Base-by-base conservation (phyloP, 192 early-diverging fungal genomes). In the Chytriomyces hyalinus region DNA sequence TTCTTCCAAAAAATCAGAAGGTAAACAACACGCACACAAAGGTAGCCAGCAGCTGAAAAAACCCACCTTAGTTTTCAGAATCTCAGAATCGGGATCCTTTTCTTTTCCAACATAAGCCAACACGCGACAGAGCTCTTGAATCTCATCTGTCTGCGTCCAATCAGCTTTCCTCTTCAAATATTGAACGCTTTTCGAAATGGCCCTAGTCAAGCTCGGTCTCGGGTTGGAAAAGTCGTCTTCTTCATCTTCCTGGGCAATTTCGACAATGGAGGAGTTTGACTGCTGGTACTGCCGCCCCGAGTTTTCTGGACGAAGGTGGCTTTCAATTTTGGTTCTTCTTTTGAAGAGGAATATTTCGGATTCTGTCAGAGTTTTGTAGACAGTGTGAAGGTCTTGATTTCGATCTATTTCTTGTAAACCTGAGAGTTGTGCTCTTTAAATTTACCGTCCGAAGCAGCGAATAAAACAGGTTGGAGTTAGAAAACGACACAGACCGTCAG, bases 301-400 rank as follows among this genome's bases (percentile, higher is more conserved):
- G 11, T 64, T 64, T 4, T 64, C 62, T 0, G 67, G 49, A 13
- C 67, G 67, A 13, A 68, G 48, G 17, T 68, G 20, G 20, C 43
- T 10, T 49, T 43, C 67, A 20, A 68, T 68, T 49, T 49, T 70
- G 13, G 74, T 24, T 51, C 60, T n/a, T n/a, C 70, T 45, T 66
- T 86, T 85, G 71, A 86, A 85, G 49, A 85, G 49, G 50, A 86
- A 86, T 43, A 80, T 79, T 72, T 86, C 83, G 48, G 62, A 67
- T 6, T 74, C 47, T 65, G 45, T 22, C 80, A 84, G 82, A 7
- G 20, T 61, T 51, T 81, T 57, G 80, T 83, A 80, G 9, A 83
- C 61, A n/a, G 85, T 70, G 61, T 82, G 85, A 17, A 86, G 47
- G n/a, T 75, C 26, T 51, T 82, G 76, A 36, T 70, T 77, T 7